Conservation (phyloP, 768 basidiomycete species). For the Kwoniella sp. region DNA sequence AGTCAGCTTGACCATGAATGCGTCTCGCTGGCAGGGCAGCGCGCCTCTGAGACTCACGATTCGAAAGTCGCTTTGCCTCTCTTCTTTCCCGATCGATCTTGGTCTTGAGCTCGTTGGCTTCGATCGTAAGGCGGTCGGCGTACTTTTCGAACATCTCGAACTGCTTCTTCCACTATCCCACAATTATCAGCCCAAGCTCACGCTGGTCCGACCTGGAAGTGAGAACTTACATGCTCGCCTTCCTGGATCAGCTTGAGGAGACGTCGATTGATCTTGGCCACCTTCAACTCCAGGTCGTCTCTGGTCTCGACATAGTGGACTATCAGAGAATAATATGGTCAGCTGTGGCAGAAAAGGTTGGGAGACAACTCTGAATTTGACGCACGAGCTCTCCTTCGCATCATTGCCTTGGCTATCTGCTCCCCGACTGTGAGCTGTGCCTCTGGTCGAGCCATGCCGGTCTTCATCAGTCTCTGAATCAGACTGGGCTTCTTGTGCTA, state of each 20-base stretch:
- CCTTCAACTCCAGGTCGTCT: conserved; percentile 87
- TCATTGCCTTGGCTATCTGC: conserved; percentile 80
- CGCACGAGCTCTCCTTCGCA: conserved; percentile 75
- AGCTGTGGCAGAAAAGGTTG: too few species aligned
- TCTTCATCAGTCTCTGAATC: conserved; percentile 77
- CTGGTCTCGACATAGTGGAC: conserved; percentile 90
- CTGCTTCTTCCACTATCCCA: conserved; percentile 74
- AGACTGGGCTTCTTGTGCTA: conserved; percentile 87
- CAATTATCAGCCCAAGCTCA: neutral
- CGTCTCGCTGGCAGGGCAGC: too few species aligned
- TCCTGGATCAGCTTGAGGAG: conserved; percentile 44
- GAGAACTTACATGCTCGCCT: conserved; percentile 43
- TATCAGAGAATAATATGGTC: too few species aligned
- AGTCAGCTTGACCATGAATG: neutral
- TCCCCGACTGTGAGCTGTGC: conserved; percentile 78
- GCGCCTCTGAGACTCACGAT: conserved; percentile 62
- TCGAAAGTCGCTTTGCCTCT: conserved; percentile 74
- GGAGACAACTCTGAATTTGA: too few species aligned
- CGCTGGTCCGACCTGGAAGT: neutral
- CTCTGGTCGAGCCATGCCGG: conserved; percentile 69
- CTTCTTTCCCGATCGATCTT: conserved; percentile 91
- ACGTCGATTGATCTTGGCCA: conserved; percentile 41
- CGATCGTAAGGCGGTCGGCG: conserved; percentile 74
- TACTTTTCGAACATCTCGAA: conserved; percentile 93
- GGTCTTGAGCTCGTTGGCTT: conserved; percentile 78